Base-by-base conservation (phyloP, 352 stramenopile genomes). In the Phytophthora sp. region DNA sequence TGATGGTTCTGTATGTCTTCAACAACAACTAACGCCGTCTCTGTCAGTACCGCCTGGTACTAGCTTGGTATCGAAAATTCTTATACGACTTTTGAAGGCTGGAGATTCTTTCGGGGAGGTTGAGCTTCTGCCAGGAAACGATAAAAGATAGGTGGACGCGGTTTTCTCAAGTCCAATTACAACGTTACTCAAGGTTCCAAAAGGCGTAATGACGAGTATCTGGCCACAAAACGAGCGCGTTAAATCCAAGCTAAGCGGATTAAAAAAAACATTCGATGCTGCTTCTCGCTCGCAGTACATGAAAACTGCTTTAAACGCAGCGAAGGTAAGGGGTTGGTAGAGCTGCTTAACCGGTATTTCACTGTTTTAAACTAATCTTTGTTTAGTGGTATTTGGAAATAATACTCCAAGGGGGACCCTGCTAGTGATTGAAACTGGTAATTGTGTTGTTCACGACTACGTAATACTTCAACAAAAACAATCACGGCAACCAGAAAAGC, bases 91-190 rank as follows among this genome's bases (percentile, higher is more conserved):
- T 0, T 35, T 83, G 23, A 46, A 58, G 32, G 23, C 45, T 10
- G 77, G 75, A 1, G 67, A 71, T n/a, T 60, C 76, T 2, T 85
- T 82, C 57, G 77, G 77, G 3, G 77, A 87, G 41, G 81, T 80
- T 15, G 77, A 87, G 39, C 43, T 78, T 4, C 27, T 84, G 11
- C 35, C 69, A 12, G 52, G 61, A 3, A 42, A 61, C 12, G 44
- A 21, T 5, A 74, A 54, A 24, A 72, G 73, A 0, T 39, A 76
- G 15, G 72, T 79, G 12, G 62, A 68, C 35, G 75, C 77, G 7
- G 24, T 69, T 17, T 66, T 71, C 0, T 52, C 41, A 3, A 50
- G 43, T 17, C 11, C 63, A 4, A 52, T 24, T 0, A 77, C 77
- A 15, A 84, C 74, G 28, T 18, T 87, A 1, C 31, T 83, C 21